Conservation (phyloP, 2,329 filamentous ascomycete genomes). For the Phaeosphaeria sp. region DNA sequence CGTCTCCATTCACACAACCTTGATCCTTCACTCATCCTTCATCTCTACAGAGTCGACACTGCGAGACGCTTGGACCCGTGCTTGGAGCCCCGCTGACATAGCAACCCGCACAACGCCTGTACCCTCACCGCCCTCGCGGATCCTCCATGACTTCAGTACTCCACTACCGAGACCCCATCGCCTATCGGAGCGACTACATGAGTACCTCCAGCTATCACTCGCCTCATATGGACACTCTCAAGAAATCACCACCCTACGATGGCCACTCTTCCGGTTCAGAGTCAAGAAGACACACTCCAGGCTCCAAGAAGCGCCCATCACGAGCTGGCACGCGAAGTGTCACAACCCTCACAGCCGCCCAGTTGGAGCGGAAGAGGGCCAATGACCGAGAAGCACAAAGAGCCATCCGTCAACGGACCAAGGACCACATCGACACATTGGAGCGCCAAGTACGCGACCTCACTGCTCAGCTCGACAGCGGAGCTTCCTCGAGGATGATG, state of each 20-base stretch:
- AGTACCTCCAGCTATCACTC: constrained; percentile 42
- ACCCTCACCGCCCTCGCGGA: constrained; percentile 43
- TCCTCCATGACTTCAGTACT: constrained; percentile 51
- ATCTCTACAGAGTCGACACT: constrained; percentile 27
- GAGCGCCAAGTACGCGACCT: constrained; percentile 62
- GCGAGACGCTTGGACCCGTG: constrained; percentile 34
- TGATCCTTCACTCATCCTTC: constrained; percentile 30
- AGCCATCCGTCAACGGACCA: constrained; percentile 65
- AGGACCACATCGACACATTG: constrained; percentile 65
- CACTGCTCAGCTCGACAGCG: constrained; percentile 55
- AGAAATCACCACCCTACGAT: constrained; percentile 46
- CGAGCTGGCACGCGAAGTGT: constrained; percentile 65
- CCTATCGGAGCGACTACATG: constrained; percentile 49
- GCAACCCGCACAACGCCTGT: constrained; percentile 37
- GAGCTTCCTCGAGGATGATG: constrained; percentile 54
- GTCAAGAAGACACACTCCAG: constrained; percentile 44
- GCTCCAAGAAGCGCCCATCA: constrained; percentile 57
- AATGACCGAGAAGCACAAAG: constrained; percentile 67
- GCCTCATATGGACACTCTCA: constrained; percentile 45
- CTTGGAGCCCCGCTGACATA: constrained; percentile 41
- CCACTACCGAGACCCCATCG: constrained; percentile 47
- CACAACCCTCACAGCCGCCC: constrained; percentile 62
- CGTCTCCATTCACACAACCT: constrained; percentile 25
- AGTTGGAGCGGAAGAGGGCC: constrained; percentile 65
- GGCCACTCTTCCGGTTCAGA: constrained; percentile 49